Evolutionary conservation across 1,139 yeast species (phyloP), one percentile per base, ranked within the genome.

Genomic region (Yamadazyma triangularis): DNA sequence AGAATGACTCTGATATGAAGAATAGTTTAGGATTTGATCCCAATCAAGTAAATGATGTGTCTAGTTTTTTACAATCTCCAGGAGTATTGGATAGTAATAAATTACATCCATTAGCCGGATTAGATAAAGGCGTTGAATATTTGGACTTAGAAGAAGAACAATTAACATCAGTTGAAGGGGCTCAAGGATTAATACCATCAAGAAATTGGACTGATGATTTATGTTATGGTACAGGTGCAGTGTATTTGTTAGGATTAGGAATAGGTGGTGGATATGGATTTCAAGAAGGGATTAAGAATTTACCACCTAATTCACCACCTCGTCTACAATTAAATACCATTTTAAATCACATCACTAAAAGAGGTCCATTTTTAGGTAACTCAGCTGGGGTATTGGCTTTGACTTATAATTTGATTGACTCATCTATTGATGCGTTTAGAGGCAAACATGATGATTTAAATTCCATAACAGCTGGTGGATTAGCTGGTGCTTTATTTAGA

Each of bases 141-240:
- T 68, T 91, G 50, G 95, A 88, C 47, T 70, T 91, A 42, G 97
- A 91, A 53, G 95, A 85, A 50, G 77, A 73, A 48, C 71, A 80
- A 44, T 65, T 88, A 42, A 76, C 78, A 31, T 63, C 75, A 13
- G 63, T 85, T 48, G 94, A 88, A 50, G 96, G 96, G 25, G 77
- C 95, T 1, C 86, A 85, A 53, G 95, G 96, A 38, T 60, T 91
- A 38, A 75, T 91, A 45, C 96, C 98, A 23, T 84, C 94, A 23
- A 82, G 96, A 64, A 95, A 93, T 50, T 91, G 96, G 95, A 76
- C 89, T 11, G 98, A 91, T 57, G 97, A 91, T 60, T 72, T 91
- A 44, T 88, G 96, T 73, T 91, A 93, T 61, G 98, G 98, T 47
- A 85, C 98, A 9, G 98, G 98, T 58, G 80, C 96, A 9, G 89